phyloP scores from a whole-genome alignment of 2,329 filamentous ascomycete species.

The Lecanicillium sp. region DNA sequence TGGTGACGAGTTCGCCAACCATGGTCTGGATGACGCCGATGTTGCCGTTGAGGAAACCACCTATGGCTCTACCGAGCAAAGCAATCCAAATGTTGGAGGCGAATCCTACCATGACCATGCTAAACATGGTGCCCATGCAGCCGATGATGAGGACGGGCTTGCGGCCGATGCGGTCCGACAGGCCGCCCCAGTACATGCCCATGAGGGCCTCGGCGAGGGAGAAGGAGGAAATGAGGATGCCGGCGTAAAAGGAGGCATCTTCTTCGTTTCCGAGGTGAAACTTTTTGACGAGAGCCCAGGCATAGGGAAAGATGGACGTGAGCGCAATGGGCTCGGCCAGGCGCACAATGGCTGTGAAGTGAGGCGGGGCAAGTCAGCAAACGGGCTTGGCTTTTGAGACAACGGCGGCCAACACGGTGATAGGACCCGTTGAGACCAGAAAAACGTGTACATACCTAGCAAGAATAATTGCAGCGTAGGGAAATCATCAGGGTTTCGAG shows the following conservation, averaged over 20 bases:
- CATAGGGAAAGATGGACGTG: slow-evolving; percentile 89
- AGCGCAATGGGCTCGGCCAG: slow-evolving; percentile 88
- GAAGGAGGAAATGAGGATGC: slow-evolving; percentile 80
- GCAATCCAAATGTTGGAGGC: slow-evolving; percentile 80
- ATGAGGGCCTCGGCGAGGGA: slow-evolving; percentile 75
- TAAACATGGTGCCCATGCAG: slow-evolving; percentile 74
- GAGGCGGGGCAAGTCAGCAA: slow-evolving; percentile 11
- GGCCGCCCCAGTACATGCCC: slow-evolving; percentile 79
- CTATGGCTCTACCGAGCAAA: slow-evolving; percentile 65
- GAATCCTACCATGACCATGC: slow-evolving; percentile 76
- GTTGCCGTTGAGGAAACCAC: slow-evolving; percentile 83
- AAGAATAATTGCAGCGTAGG: slow-evolving; percentile 77
- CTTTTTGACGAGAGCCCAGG: slow-evolving; percentile 73
- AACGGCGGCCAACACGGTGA: too few species aligned
- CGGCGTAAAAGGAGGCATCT: slow-evolving; percentile 82
- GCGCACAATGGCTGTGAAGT: slow-evolving; percentile 79
- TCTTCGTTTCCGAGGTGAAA: slow-evolving; percentile 63
- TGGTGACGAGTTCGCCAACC: slow-evolving; percentile 80
- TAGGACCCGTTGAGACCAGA: too few species aligned
- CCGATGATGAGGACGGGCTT: slow-evolving; percentile 81
- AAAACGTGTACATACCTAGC: slow-evolving; percentile 59
- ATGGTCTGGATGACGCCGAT: slow-evolving; percentile 88
- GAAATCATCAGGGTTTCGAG: slow-evolving; percentile 64
- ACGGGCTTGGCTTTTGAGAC: background rate
- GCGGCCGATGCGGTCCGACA: slow-evolving; percentile 75